Evolutionary conservation across 768 basidiomycete genomes (phyloP), one percentile per base, ranked within the genome.

Genomic region (Macrolepiota fuliginosa): DNA sequence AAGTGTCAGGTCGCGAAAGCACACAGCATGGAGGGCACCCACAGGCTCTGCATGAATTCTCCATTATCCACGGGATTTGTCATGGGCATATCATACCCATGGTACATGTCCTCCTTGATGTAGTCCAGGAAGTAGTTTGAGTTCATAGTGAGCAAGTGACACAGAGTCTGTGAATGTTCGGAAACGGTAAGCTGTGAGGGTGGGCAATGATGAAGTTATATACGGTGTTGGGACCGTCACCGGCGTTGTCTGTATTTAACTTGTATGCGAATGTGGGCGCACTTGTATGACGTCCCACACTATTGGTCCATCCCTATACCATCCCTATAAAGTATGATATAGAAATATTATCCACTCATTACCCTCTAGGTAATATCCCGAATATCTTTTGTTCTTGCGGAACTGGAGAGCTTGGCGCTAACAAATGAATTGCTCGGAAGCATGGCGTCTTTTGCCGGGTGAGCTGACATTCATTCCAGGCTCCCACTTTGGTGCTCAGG

Each of bases 241-340:
- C 6, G 11, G 39, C 42, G 15, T 7, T 56, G 15, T 27, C 11
- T 29, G 22, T 29, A 27, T 56, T 45, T 25, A 56, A 42, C n/a
- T 54, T 54, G 54, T 40, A 40, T 40, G 39, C 17, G 36, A 50
- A 13, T 49, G 45, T 58, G 47, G 56, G 56, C 47, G 36, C 47
- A 19, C 22, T 13, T 24, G 36, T 19, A 19, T 19, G 36, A 19
- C 36, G 24, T 56, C 39, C 39, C 54, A 27, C 39, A 27, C 54
- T 15, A 40, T 17, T 24, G 15, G n/a, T 56, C 15, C 39, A 19
- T 42, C 39, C 39, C 32, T 22, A 35, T 35, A 54, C 15, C 9
- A 36, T 54, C 42, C 22, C n/a, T 24, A 39, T 13, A 54, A 22
- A 35, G 32, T 19, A 35, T 27, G 39, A 12, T 42, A 42, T 39